Evolutionary conservation across 208 protist genomes (phyloP), one percentile per base, ranked within the genome.

Genomic region (Crithidia brevicula): DNA sequence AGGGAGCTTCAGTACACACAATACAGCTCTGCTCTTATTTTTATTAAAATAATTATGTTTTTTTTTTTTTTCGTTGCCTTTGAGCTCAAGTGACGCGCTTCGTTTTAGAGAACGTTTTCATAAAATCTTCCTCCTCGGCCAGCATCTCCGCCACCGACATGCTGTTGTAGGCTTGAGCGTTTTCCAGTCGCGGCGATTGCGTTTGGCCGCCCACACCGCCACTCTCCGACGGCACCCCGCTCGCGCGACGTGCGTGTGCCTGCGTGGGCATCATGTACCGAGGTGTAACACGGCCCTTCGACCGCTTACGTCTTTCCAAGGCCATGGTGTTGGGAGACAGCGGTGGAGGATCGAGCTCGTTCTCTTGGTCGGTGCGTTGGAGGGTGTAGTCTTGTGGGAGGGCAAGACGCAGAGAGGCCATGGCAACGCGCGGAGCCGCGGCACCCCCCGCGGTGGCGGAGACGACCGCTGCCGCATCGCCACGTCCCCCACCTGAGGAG

Each of bases 231-330:
- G 34, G 30, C 13, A 33, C 4, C 40, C 22, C 31, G 43, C 50
- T 75, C 6, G 53, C 46, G 33, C 81, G 70, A 9, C 54, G 72
- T 11, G 51, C 33, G 30, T 78, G 56, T 28, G 81, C 64, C 65
- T 72, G 59, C 6, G 81, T 86, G 2, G 72, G n/a, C 36, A 72
- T 67, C 81, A 86, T 86, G 53, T 74, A 86, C 20, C 76, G 70
- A 16, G 72, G 81, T 20, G 59, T 77, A 13, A 52, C 46, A 4
- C 62, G 59, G 3, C 22, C 49, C 6, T 61, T 70, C 20, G 30
- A n/a, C 46, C 51, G 68, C 49, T n/a, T 9, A 40, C 49, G 58
- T 40, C 43, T 63, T 40, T 67, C 25, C 38, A 42, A 22, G 25
- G 10, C 33, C 36, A 27, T n/a, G n/a, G 42, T 34, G n/a, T 51